Base-by-base conservation (phyloP, 305 asterid species). In the Fraxinus baroniana region DNA sequence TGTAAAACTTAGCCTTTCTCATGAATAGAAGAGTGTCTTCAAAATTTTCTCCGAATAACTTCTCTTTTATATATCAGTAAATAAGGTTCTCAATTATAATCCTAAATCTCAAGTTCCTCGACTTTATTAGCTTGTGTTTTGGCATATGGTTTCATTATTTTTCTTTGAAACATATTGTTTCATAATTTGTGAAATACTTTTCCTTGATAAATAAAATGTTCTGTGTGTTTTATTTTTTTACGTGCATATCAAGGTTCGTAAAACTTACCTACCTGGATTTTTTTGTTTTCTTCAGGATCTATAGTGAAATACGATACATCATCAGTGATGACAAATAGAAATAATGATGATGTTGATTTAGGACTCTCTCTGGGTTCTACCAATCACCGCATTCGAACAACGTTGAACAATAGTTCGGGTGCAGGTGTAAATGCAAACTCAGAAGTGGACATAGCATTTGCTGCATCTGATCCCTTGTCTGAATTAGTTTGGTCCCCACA, bases 371-470 rank as follows among this genome's bases (percentile, higher is more conserved):
- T 91, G 86, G 93, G 94, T 46, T 81, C 89, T 75, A 39, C 91
- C 71, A 84, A 81, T 79, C 85, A 80, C 87, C 49, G 79, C 77
- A 83, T 30, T 5, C 28, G 79, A 85, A 66, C 85, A 49, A 74
- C 88, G 79, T 80, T 74, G 86, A 79, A 85, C 49, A 75, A 78
- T 39, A 78, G 82, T 84, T 81, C 85, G 37, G 98, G 98, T 92
- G 97, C 93, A 95, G 95, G 97, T 95, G 98, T 80, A 92, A 95
- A 93, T 91, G 98, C 98, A 90, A 87, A 83, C 74, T 86, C 91
- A 55, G 78, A 81, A 46, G 85, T 79, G 49, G 89, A 88, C 78
- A 81, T 89, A 88, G 84, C 89, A 79, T 89, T 88, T 85, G 87
- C 92, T 49, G 90, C 92, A 75, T 86, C 95, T 79, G 92, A 92